Base-by-base conservation (phyloP, 2,329 filamentous ascomycete genomes). In the Epichloe baconii region DNA sequence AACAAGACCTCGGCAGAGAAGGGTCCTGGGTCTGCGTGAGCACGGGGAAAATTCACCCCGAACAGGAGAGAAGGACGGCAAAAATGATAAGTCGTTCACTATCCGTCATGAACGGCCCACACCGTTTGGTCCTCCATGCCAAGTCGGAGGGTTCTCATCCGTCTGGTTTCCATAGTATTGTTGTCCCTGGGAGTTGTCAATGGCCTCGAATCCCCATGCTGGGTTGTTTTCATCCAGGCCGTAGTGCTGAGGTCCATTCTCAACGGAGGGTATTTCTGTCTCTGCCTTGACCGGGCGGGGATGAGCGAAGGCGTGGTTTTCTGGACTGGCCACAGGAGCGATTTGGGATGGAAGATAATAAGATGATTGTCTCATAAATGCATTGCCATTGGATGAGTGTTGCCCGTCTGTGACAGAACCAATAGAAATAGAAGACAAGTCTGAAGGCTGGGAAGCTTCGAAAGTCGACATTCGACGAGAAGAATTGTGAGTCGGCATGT, bases 401-500 rank as follows among this genome's bases (percentile, higher is more conserved):
- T 48, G 51, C 4, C 31, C 37, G 21, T 59, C 58, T 4, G 50
- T 34, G 15, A 54, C 48, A 3, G 52, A 37, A 14, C 48, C 48
- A 15, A 58, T 48, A 15, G 53, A 14, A 41, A 58, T 45, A 11
- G 38, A 36, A 10, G 53, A 42, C 46, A 60, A 45, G n/a, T 56
- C 57, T 10, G 57, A 42, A 14, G 53, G 36, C n/a, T 53, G 53
- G 3, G 52, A 10, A 12, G 49, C 45, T 5, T 61, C 59, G 26
- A 58, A 59, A 5, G 54, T 47, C 26, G 59, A 60, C 38, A 55
- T 54, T 15, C 57, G 55, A 50, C 56, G 47, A 10, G 54, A 52
- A 11, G 54, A 12, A 40, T 53, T 53, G 7, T 59, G 47, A n/a
- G 54, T 44, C 5, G 58, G 57, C 59, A 61, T 61, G 19, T 60